Evolutionary conservation across 805 yeast species (phyloP), one percentile per base, ranked within the genome.

Genomic region (Cyberlindnera bimundalis): DNA sequence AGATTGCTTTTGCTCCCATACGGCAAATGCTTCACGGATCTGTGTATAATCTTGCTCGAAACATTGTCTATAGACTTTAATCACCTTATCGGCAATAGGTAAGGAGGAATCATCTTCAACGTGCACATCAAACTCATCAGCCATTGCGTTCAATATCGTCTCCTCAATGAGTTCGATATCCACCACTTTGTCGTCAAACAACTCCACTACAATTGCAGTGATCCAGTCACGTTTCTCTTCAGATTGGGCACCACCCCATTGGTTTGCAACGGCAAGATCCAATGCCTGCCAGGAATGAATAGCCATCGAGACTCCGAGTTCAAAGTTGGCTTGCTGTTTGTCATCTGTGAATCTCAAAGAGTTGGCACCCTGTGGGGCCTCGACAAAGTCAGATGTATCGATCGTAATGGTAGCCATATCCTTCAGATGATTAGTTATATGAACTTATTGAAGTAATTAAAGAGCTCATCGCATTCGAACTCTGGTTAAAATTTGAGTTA

Each of bases 191-290:
- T 74, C 80, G 32, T 62, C 70, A 57, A 91, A 93, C 39, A 89
- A 69, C 26, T 88, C 97, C 21, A 89, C 75, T 3, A 91, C 77
- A 12, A 86, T 67, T 5, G 87, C 95, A 5, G 86, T 78, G 48
- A 91, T 74, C 99, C 99, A 93, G 60, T 93, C 99, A 57, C 99
- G 74, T 62, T 93, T 93, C 28, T 86, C 97, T 1, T 74, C 78
- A 12, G 95, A 82, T 26, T 86, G 84, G 12, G 96, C 80, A 1
- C 99, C 99, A 45, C 99, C 99, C 98, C 99, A 93, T 23, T 73
- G 69, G 60, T 86, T 88, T 6, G 79, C 95, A 9, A 93, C 98
- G 0, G 99, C 99, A 1, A 85, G 83, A 34, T 76, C 73, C 37
- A 93, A 67, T 18, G 84, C 89, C 45, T 89, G 93, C 99, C 99